These are phyloP conservation scores for Hanseniaspora singularis DNA, from an alignment of 805 yeast genomes.

Conservation along the genomic window DNA sequence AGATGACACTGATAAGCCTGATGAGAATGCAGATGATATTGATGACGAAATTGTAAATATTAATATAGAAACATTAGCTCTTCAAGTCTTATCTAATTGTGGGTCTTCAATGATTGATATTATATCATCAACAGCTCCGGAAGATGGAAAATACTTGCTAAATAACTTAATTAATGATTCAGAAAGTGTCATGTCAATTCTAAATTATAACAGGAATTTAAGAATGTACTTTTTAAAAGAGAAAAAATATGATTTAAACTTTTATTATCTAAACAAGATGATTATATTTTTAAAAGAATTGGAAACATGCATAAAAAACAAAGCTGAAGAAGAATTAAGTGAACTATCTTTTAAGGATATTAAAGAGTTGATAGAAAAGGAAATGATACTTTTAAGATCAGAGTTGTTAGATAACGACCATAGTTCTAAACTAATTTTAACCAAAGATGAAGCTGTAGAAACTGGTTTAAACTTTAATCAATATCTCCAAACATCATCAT, in stretches of 20 bases:
- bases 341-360: too few species aligned
- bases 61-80: constrained; percentile 37
- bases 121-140: constrained; percentile 15
- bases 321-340: too few species aligned
- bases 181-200: not conserved
- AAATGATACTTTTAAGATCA: too few species aligned
- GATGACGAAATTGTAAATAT: constrained; percentile 29
- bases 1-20: constrained; percentile 21
- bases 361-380: too few species aligned
- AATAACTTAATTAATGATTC: not conserved
- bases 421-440: too few species aligned
- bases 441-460: too few species aligned
- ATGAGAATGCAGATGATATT: constrained; percentile 18
- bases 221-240: not conserved
- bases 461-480: constrained; percentile 21
- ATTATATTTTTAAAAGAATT: not conserved
- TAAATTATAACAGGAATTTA: not conserved
- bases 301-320: not conserved
- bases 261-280: not conserved
- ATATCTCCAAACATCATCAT: constrained; percentile 19
- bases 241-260: not conserved
- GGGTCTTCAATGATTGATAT: constrained; percentile 38
- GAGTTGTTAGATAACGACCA: too few species aligned
- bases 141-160: not conserved
- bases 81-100: constrained; percentile 52